phyloP scores from a whole-genome alignment of 192 early-diverging fungal genomes.

The Chytriomyces confervae region DNA sequence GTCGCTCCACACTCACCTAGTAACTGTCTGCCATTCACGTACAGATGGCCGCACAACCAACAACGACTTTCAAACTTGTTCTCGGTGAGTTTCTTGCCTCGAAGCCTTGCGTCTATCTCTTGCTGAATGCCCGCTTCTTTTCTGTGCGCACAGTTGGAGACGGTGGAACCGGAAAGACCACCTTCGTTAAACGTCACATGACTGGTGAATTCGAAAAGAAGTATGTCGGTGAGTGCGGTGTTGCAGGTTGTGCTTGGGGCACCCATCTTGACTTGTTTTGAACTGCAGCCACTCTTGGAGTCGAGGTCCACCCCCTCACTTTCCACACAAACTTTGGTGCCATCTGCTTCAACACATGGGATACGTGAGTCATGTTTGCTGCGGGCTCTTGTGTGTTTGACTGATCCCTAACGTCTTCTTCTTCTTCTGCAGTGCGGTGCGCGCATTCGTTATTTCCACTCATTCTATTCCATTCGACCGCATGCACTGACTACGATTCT shows the following conservation, averaged over 20 bases:
- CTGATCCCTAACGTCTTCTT: conserved; percentile 4
- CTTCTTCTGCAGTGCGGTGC: conserved; percentile 2
- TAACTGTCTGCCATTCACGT: no score
- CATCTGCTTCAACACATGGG: conserved; percentile 99
- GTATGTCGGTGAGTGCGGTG: conserved; percentile 84
- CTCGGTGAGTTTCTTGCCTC: conserved; percentile 66
- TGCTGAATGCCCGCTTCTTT: not conserved
- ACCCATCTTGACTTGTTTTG: not conserved
- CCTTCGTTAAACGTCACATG: conserved; percentile 99
- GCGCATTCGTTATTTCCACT: not conserved
- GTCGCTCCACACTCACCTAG: no score
- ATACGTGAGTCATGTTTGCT: conserved; percentile 66
- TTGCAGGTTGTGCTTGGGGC: conserved; percentile 19
- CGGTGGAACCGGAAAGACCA: conserved; percentile 99
- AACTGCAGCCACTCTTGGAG: conserved; percentile 91
- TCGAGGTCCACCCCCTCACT: conserved; percentile 96
- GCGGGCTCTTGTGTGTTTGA: conserved; percentile 14
- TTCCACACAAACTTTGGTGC: conserved; percentile 98
- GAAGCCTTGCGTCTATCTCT: not conserved
- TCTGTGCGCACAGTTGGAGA: conserved; percentile 75
- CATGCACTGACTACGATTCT: not conserved
- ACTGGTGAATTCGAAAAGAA: conserved; percentile 99
- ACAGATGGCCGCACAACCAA: conserved; percentile 25
- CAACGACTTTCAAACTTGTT: conserved; percentile 86
- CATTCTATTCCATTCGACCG: not conserved